Evolutionary conservation across 2,329 filamentous ascomycete species (phyloP).

Genomic region (Myotisia sp.): DNA sequence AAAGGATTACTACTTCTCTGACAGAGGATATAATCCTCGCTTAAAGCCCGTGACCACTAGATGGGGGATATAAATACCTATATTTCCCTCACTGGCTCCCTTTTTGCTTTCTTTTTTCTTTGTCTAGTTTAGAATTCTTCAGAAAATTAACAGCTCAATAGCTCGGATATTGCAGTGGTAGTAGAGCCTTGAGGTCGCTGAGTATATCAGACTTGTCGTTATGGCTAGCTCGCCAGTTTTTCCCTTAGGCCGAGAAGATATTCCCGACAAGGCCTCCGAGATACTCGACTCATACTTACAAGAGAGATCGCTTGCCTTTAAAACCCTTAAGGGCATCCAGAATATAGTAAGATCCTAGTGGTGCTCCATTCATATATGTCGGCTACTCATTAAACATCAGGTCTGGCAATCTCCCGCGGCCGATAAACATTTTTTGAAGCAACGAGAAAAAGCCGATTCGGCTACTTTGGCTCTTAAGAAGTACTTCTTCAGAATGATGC

Average conservation of each 20-base stretch:
- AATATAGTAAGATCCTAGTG: not conserved
- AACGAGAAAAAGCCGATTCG: slow-evolving; percentile 12
- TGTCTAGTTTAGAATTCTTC: too few relatives aligned
- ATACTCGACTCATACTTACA: slow-evolving; percentile 3
- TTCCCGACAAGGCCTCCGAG: not conserved
- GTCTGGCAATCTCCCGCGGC: slow-evolving; percentile 3
- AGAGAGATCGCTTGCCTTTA: slow-evolving; percentile 1
- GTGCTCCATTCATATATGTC: not conserved
- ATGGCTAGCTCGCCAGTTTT: too few relatives aligned
- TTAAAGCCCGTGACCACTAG: too few relatives aligned
- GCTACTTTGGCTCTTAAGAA: slow-evolving; percentile 3
- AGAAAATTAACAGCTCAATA: too few relatives aligned
- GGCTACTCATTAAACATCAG: slow-evolving; percentile 1
- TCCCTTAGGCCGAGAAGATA: not conserved
- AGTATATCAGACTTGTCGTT: too few relatives aligned
- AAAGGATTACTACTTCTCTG: too few relatives aligned
- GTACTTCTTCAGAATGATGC: slow-evolving; percentile 16
- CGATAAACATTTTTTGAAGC: slow-evolving; percentile 13
- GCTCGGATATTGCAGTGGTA: too few relatives aligned
- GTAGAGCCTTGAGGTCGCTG: not conserved
- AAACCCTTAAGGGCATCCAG: not conserved
- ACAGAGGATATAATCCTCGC: too few relatives aligned
- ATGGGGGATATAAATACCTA: too few relatives aligned
- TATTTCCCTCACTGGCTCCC: too few relatives aligned
- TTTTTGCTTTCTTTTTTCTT: too few relatives aligned